Evolutionary conservation across 495 filamentous ascomycete species (phyloP).

Genomic region (Darksidea phi): DNA sequence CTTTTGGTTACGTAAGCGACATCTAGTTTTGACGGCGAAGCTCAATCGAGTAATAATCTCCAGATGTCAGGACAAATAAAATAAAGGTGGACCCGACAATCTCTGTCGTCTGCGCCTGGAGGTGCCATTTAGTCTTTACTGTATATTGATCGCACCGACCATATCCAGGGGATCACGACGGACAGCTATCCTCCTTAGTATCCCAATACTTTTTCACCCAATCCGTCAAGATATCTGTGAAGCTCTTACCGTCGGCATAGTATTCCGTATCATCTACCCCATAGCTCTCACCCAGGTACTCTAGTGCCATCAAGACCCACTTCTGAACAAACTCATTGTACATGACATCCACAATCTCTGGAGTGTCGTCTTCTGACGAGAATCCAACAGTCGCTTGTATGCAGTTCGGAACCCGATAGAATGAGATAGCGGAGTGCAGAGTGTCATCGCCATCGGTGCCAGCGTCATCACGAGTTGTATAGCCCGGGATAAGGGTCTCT

Average conservation of each 20-base stretch:
- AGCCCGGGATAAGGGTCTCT: constrained; percentile 56
- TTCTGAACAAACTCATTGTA: constrained; percentile 89
- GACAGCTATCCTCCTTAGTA: constrained; percentile 19
- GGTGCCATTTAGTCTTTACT: too few species aligned
- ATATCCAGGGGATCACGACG: not conserved
- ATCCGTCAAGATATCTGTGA: constrained; percentile 70
- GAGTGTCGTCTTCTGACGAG: constrained; percentile 41
- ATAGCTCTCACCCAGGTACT: constrained; percentile 64
- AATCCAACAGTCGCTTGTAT: constrained; percentile 66
- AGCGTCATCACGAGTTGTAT: constrained; percentile 83
- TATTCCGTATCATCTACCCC: constrained; percentile 56
- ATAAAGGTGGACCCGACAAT: too few species aligned
- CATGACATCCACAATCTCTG: constrained; percentile 74
- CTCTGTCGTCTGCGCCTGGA: too few species aligned
- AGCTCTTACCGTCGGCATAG: constrained; percentile 64
- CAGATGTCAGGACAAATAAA: too few species aligned
- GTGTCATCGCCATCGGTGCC: constrained; percentile 91
- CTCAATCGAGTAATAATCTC: too few species aligned
- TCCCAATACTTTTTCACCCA: constrained; percentile 84
- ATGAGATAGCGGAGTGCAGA: constrained; percentile 68
- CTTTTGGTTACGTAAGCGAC: too few species aligned
- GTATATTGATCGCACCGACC: too few species aligned
- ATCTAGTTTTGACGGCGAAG: too few species aligned
- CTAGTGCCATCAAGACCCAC: constrained; percentile 70
- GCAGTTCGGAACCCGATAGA: constrained; percentile 78